These are phyloP conservation scores for Proliferodiscus dingleyae DNA, from an alignment of 2,329 filamentous ascomycete genomes.

Conservation along the genomic window DNA sequence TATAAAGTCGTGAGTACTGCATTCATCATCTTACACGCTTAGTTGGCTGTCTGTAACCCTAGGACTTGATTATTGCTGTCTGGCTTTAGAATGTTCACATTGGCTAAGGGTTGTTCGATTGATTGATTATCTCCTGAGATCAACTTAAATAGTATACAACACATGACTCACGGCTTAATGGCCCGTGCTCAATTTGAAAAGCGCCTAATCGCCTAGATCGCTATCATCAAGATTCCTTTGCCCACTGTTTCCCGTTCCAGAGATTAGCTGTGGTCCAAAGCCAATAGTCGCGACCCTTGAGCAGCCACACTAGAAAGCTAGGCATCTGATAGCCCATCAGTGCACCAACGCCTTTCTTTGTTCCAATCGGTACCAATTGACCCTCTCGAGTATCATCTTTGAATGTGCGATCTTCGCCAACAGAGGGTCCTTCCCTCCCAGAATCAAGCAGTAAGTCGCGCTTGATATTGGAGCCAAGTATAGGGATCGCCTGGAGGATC, in stretches of 20 bases:
- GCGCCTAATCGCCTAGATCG: too few relatives aligned
- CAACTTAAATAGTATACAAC: too few relatives aligned
- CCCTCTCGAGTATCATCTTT: conserved; percentile 40
- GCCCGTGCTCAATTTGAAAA: too few relatives aligned
- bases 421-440: conserved; percentile 17
- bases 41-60: too few relatives aligned
- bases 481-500: conserved; percentile 37
- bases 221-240: conserved; percentile 43
- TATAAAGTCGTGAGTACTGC: too few relatives aligned
- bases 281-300: conserved; percentile 49
- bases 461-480: conserved; percentile 44
- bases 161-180: too few relatives aligned
- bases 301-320: conserved; percentile 42
- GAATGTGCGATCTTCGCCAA: conserved; percentile 33
- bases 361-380: conserved; percentile 45
- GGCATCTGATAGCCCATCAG: conserved; percentile 40
- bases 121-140: too few relatives aligned
- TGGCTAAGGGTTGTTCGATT: too few relatives aligned
- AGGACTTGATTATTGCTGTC: too few relatives aligned
- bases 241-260: conserved; percentile 49
- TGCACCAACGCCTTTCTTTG: conserved; percentile 40
- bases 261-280: conserved; percentile 42
- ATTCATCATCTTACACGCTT: too few relatives aligned
- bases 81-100: too few relatives aligned
- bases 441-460: conserved; percentile 41